Base-by-base conservation (phyloP, 352 stramenopile genomes). In the Pythium dissimile region DNA sequence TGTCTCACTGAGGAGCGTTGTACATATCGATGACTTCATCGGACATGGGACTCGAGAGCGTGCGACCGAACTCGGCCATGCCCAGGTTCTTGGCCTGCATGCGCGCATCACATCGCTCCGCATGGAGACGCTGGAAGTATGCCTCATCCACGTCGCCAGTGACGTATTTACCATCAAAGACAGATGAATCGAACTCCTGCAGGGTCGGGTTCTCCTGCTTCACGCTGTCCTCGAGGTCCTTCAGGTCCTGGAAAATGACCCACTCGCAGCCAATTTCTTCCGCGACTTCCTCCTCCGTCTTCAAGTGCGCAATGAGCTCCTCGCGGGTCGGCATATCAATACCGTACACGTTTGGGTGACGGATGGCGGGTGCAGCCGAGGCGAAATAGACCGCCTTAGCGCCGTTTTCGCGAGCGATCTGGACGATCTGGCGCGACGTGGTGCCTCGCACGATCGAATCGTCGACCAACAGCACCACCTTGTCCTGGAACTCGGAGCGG, bases 271-370 rank as follows among this genome's bases (percentile, higher is more conserved):
- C 92, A 68, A 99, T 95, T 55, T 96, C 85, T 35, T 83, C 73
- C 7, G 94, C 92, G 62, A 99, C 97, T 66, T 99, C 77, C 7
- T 95, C 90, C 39, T 98, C 89, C 5, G 94, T 93, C 46, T 92
- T 82, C 67, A 97, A 89, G 70, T 98, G 97, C 7, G 97, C 97
- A 66, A 99, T 97, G 21, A 99, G 82, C 72, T 99, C 97, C 45
- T 97, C 87, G 30, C 84, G 80, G 42, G 97, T 99, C 9, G 97
- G 97, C 84, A 99, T 99, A 71, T 99, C 97, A 69, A 99, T 99
- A 37, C 97, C 97, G 74, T 99, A 99, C 27, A 99, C 97, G 69
- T 99, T 99, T n/a, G 96, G 95, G 76, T 99, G 96, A 31, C 96
- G 89, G 69, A 99, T 98, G 41, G 97, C 92, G 26, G 97, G 97